Evolutionary conservation across 495 filamentous ascomycete genomes (phyloP).

Genomic region (Filosporella fistucella): DNA sequence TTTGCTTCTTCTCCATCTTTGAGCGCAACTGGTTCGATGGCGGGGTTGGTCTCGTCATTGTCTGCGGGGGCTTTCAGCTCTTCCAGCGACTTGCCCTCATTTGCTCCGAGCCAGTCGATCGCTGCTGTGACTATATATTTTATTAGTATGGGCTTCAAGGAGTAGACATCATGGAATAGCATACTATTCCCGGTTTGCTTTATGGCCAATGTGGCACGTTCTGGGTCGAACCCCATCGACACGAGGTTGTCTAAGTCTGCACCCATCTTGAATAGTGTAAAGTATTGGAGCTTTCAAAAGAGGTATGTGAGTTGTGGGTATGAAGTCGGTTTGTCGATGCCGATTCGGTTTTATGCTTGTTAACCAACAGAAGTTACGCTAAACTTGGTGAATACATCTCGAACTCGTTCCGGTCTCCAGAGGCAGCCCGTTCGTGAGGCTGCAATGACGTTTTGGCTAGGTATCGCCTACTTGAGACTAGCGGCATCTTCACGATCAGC

Average conservation of each 20-base stretch:
- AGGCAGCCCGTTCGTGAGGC: no score
- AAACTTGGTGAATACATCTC: no score
- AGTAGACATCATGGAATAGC: constrained; percentile 25
- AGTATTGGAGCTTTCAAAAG: not conserved
- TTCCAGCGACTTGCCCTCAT: constrained; percentile 77
- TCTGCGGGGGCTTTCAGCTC: constrained; percentile 54
- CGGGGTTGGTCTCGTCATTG: constrained; percentile 43
- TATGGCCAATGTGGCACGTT: constrained; percentile 74
- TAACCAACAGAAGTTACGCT: no score
- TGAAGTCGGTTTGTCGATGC: no score
- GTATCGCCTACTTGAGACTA: no score
- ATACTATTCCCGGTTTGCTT: constrained; percentile 71
- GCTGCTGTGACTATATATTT: constrained; percentile 71
- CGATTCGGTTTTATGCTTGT: no score
- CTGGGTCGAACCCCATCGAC: constrained; percentile 92
- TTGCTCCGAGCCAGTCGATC: constrained; percentile 89
- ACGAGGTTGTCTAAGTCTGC: constrained; percentile 72
- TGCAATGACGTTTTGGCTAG: no score
- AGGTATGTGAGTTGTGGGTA: not conserved
- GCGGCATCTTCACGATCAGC: no score
- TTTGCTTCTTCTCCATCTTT: constrained; percentile 56
- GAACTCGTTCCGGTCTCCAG: no score
- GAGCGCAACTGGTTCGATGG: constrained; percentile 44
- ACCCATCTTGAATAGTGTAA: not conserved
- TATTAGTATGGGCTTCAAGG: not conserved